Base-by-base conservation (phyloP, 441 rosid genomes). In the Pelargonium australe region DNA sequence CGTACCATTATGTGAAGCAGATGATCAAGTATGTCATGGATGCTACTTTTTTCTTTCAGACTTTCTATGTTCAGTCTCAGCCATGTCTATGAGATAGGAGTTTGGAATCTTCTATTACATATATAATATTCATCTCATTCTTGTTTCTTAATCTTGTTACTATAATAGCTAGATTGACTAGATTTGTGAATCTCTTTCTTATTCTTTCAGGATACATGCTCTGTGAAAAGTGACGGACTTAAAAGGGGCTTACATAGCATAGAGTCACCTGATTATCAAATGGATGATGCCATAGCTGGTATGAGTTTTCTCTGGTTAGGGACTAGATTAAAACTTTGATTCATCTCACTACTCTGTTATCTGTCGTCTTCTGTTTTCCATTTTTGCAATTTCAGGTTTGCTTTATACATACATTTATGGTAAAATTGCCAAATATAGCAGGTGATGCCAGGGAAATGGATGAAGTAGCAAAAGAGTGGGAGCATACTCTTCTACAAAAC, bases 381-480 rank as follows among this genome's bases (percentile, higher is more conserved):
- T 14, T 41, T 43, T 40, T 6, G 5, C 14, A 58, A 25, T 72
- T 66, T 57, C 8, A 64, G 45, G 69, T 67, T 53, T 12, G 62
- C 63, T 67, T 63, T 37, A 11, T 44, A 13, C 37, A 31, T 49
- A 60, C 28, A 58, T 76, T 64, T 68, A 69, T 44, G 70, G 63
- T 19, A 31, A 25, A 65, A 28, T 72, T 72, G 73, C 63, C 60
- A 41, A 66, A 76, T 73, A 16, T 67, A 45, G 77, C 79, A 84
- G 98, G 84, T 71, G 97, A 90, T 78, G 76, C 93, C 17, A 81
- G 79, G 71, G 96, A 92, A 77, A 76, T 88, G 65, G 99, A 92
- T 47, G 98, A 95, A 84, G 92, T 83, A 67, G 88, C 93, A 12
- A 92, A 92, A 78, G 97, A 90, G 79, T 90, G 98, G 98, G 99